These are phyloP conservation scores for Globisporangium uncinulatum DNA, from an alignment of 352 stramenopile species.

Conservation along the genomic window DNA sequence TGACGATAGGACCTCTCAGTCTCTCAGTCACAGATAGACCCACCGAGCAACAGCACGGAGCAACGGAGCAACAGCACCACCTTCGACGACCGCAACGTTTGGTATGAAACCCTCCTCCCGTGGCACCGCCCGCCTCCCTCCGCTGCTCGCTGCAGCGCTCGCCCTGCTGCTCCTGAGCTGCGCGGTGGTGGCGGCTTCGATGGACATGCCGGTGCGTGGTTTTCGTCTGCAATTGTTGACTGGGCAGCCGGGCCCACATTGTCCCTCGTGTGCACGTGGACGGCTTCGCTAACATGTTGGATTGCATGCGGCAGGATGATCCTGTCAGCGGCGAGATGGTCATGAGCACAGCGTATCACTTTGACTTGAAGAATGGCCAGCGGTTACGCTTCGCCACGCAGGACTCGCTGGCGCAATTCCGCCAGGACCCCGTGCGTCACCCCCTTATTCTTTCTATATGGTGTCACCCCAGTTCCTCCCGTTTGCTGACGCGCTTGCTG, in stretches of 20 bases:
- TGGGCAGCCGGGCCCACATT: not conserved
- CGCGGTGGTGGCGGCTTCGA: conserved; percentile 24
- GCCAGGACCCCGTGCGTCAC: conserved; percentile 35
- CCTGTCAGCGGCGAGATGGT: conserved; percentile 65
- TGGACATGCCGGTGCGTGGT: conserved; percentile 58
- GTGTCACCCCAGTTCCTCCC: not conserved
- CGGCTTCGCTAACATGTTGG: not conserved
- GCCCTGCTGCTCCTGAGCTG: conserved; percentile 17
- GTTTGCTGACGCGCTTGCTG: not conserved
- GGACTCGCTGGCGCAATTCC: conserved; percentile 47
- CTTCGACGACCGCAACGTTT: too few relatives aligned
- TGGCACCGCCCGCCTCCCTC: not conserved
- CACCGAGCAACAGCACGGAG: too few relatives aligned
- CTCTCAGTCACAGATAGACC: too few relatives aligned
- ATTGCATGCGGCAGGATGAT: conserved; percentile 27
- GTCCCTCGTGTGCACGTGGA: not conserved
- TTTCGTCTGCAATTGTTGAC: conserved; percentile 9
- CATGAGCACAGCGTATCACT: conserved; percentile 50
- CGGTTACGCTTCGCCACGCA: conserved; percentile 48
- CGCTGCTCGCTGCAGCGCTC: not conserved
- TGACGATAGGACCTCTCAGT: too few relatives aligned
- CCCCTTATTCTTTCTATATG: too few relatives aligned
- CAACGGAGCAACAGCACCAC: too few relatives aligned
- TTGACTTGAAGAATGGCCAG: conserved; percentile 64
- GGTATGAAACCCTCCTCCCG: not conserved